A percentile compares a stretch with the other conserved stretches of the same genome.
phyloP scores from a whole-genome alignment of 306 rosid genomes.

The Sophora flavescens region DNA sequence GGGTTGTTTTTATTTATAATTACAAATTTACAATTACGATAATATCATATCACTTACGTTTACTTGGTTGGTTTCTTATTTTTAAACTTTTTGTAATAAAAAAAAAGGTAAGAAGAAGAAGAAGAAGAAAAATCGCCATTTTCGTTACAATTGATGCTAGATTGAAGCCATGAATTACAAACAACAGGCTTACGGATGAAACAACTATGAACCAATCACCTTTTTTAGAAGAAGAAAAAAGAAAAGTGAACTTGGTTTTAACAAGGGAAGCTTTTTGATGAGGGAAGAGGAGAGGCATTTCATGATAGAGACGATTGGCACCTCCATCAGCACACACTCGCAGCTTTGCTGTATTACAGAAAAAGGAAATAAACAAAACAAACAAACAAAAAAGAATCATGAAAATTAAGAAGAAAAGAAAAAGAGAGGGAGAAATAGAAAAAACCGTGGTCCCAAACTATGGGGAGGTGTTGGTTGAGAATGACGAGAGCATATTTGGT shows the following conservation, averaged over 20 bases:
- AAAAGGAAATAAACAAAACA: too few species aligned
- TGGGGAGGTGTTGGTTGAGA: conserved; percentile 86
- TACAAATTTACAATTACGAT: too few species aligned
- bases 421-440: neutral
- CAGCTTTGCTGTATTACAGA: conserved; percentile 56
- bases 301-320: conserved; percentile 86
- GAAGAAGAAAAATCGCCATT: too few species aligned
- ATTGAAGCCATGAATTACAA: conserved; percentile 13
- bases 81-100: too few species aligned
- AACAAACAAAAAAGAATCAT: too few species aligned
- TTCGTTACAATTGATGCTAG: too few species aligned
- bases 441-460: conserved; percentile 86
- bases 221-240: too few species aligned
- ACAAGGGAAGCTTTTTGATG: conserved; percentile 59
- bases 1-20: too few species aligned
- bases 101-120: too few species aligned
- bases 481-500: conserved; percentile 65
- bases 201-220: neutral
- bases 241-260: conserved; percentile 53
- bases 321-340: conserved; percentile 97
- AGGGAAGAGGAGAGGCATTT: conserved; percentile 82
- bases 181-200: neutral
- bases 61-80: too few species aligned
- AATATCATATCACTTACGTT: too few species aligned
- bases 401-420: too few species aligned